Evolutionary conservation across 2,329 filamentous ascomycete genomes (phyloP), one percentile per base, ranked within the genome.

Genomic region (Colletotrichum acutatum): DNA sequence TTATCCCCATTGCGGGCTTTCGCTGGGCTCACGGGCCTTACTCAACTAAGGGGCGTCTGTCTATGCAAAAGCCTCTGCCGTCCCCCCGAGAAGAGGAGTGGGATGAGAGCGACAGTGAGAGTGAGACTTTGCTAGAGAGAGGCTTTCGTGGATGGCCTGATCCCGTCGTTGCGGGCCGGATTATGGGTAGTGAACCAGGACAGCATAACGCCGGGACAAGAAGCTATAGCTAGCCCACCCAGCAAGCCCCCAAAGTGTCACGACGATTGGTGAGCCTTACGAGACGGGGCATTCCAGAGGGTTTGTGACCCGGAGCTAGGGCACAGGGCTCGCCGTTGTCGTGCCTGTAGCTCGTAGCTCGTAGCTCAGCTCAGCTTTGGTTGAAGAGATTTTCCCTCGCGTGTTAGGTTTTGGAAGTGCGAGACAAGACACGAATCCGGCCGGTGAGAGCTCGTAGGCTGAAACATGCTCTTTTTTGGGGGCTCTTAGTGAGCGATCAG

Each of bases 61-160:
- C 37, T 42, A 42, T 42, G 5, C 16, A 42, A 16, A 16, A 42
- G 37, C 37, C 37, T 42, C 37, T 42, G 37, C 37, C 37, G 37
- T 42, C 14, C 37, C 37, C 14, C 37, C 37, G 37, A 42, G 37
- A 7, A 49, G 42, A 46, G 42, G 19, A 49, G 42, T 49, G 42
- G 42, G 42, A 49, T 49, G 19, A 49, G 7, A 49, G 16, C 19
- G 42, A 49, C 19, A 49, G 16, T 49, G 37, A 49, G 42, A 49
- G 16, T 49, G 42, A 49, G 42, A 49, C 42, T 49, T 7, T 46
- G n/a, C 42, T n/a, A 46, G 42, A 37, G 63, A 5, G 28, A 49
- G 58, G n/a, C 56, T 28, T 60, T 24, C 12, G 19, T 59, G 6
- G 42, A 59, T 71, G 68, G 68, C 68, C 68, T 67, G 46, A 71